A percentile compares a stretch with the other conserved stretches of the same genome.
Conservation (phyloP, 1,139 yeast species). For the Sugiyamaella xylanicola region DNA sequence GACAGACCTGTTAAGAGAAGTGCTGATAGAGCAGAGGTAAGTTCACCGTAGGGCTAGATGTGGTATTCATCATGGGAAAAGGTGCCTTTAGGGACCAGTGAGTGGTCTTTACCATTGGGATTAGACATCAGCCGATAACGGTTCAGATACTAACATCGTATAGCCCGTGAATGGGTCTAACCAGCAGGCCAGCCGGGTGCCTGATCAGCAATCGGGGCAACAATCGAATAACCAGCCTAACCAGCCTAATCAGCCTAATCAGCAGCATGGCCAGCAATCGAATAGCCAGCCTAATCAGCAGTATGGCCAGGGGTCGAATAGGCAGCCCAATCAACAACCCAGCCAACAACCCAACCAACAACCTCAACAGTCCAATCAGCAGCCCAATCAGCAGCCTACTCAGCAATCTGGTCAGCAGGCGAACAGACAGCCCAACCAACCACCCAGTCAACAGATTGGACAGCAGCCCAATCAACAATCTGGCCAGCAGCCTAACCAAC, state of each 20-base stretch:
- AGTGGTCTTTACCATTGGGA: too few species aligned
- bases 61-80: too few species aligned
- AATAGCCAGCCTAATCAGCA: not conserved
- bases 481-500: not conserved
- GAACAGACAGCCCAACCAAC: too few species aligned
- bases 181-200: not conserved
- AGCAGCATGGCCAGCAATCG: not conserved
- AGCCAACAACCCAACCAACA: not conserved
- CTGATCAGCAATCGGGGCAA: not conserved
- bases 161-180: not conserved
- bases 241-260: not conserved
- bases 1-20: not conserved
- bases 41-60: too few species aligned
- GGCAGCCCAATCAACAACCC: not conserved
- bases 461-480: not conserved
- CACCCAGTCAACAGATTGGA: not conserved
- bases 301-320: not conserved
- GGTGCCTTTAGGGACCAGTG: too few species aligned
- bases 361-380: not conserved
- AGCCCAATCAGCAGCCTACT: not conserved
- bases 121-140: too few species aligned
- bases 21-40: constrained; percentile 7
- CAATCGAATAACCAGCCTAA: not conserved
- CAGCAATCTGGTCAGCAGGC: not conserved
- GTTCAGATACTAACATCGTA: not conserved